phyloP scores from a whole-genome alignment of 306 rosid genomes.

The Cucurbita argyrosperma region DNA sequence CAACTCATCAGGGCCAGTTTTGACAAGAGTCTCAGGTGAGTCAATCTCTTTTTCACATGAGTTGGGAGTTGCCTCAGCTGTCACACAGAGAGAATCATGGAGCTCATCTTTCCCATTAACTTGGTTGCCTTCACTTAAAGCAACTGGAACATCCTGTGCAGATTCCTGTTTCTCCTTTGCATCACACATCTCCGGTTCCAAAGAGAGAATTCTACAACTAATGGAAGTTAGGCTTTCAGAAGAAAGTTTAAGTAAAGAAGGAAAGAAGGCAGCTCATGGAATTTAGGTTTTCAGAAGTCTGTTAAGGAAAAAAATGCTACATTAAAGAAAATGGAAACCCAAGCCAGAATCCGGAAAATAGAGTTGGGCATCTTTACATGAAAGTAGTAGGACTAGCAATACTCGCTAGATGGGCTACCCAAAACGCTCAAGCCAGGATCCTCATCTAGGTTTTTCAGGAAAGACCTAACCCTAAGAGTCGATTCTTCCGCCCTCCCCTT shows the following conservation, averaged over 20 bases:
- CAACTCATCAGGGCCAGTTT: slow-evolving; percentile 19
- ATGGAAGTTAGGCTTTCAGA: neutral
- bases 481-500: neutral
- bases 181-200: slow-evolving; percentile 44
- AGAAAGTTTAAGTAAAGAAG: neutral
- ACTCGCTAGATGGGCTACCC: neutral
- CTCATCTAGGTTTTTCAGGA: neutral
- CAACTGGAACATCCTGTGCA: slow-evolving; percentile 10
- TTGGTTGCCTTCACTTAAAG: slow-evolving; percentile 17
- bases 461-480: neutral
- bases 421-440: neutral
- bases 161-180: slow-evolving; percentile 29
- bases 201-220: neutral
- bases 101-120: slow-evolving; percentile 16
- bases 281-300: neutral
- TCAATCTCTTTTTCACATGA: slow-evolving; percentile 8
- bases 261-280: neutral
- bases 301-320: neutral
- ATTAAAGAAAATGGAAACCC: neutral
- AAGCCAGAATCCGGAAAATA: neutral
- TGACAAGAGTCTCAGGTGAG: slow-evolving; percentile 1
- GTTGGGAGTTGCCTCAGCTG: slow-evolving; percentile 11
- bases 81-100: slow-evolving; percentile 13
- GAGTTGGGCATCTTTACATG: neutral
- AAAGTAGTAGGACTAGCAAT: neutral